Base-by-base conservation (phyloP, 805 yeast species). In the Nakazawaea molendinolei region DNA sequence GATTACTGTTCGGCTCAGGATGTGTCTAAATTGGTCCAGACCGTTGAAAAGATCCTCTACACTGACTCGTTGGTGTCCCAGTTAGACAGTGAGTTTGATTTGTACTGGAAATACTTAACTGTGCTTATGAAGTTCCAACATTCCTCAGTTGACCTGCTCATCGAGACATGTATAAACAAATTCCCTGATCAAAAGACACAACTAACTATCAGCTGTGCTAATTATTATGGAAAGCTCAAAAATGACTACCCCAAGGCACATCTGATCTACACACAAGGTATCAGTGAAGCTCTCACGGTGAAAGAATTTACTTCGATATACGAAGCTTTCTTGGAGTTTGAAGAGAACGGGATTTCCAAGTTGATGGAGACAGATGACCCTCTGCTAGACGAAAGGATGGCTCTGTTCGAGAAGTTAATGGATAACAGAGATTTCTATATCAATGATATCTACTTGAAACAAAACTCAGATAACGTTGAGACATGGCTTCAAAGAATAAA, bases 401-500 rank as follows among this genome's bases (percentile, higher is more conserved):
- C 51, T 13, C 53, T 55, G 31, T 71, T 80, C 43, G 84, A 79
- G 43, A 55, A 58, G 16, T 55, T 86, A 17, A 51, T 86, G 44
- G 66, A 69, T n/a, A 51, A 69, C 10, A 66, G 92, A 44, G 66
- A 71, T 1, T 52, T 81, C 22, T 51, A 79, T 29, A 46, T 83
- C 9, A 86, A 74, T 49, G 94, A 86, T 48, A 75, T 86, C 20
- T 62, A 72, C 40, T 47, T 87, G 5, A 65, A 82, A 28, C 79
- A 75, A 45, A 71, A 79, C 47, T 61, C 71, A 1, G 71, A 85
- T 48, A 69, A 74, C 41, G 72, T 84, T 4, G 69, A 65, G 20
- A 69, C 67, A 36, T 90, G 97, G 97, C 55, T 77, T 28, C 71
- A 72, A 33, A 63, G 95, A 36, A 65, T 76, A 0, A 58, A 61